Evolutionary conservation across 352 stramenopile species (phyloP), one percentile per base, ranked within the genome.

Genomic region (Thalassiosira livingstoniorum): DNA sequence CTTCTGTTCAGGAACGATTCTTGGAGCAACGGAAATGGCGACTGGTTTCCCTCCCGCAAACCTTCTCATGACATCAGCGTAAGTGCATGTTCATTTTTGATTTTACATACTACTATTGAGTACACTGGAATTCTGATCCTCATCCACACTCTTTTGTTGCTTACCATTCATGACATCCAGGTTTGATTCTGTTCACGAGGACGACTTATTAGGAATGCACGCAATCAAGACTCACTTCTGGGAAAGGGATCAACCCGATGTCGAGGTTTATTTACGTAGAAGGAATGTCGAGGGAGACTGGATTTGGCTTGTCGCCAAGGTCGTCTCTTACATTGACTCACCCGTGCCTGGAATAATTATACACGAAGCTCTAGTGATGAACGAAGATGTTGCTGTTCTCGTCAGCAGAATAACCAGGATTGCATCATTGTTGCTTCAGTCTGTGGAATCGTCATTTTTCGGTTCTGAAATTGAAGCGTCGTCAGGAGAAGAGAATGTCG

Each of bases 161-260:
- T 75, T 10, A 29, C 64, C 23, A 2, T 55, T 76, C 21, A 80
- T 68, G 2, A 79, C 25, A 42, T 73, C 47, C 43, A 92, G 87
- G 10, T 94, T 91, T 63, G 90, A 93, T 69, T 75, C 69, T 21
- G 82, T 94, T 25, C 87, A 92, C 60, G 82, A 91, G 23, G 86
- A 94, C 47, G 90, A 94, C 60, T 45, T 93, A 0, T 77, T 88
- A 3, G 86, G 87, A 18, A 78, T 94, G 11, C 69, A 92, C 39
- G 86, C 81, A 23, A 70, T 94, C 23, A 94, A 92, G 70, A 88
- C 83, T n/a, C 79, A 92, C 27, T 94, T 92, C 80, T 94, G 90
- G 90, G 90, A 94, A 68, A 76, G 86, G 15, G 79, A 88, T 43
- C 63, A 86, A 71, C 78, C 82, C 5, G 86, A 93, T 71, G 83